Base-by-base conservation (phyloP, 2,329 filamentous ascomycete species). In the Dichotomopilus funicola region DNA sequence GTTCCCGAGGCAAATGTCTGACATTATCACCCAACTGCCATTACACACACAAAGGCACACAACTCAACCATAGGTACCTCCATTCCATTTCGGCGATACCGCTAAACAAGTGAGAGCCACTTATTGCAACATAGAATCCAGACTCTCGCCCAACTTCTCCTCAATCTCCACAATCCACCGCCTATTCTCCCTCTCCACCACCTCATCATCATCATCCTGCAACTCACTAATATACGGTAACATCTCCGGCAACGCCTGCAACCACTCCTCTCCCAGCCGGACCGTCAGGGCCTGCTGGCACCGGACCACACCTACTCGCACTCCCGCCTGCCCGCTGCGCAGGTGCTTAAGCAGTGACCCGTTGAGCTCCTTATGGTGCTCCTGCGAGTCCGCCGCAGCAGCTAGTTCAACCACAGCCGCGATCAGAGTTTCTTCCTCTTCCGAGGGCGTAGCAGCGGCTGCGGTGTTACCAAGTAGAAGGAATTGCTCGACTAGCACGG, bases 141-240 rank as follows among this genome's bases (percentile, higher is more conserved):
- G 73, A 65, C 87, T 91, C 78, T 97, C 92, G 5, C 94, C 94
- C 51, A 97, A 73, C 35, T 95, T 87, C 47, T 82, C 85, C 73
- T 97, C 92, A 67, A 99, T 95, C 72, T 85, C 85, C 67, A 86
- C 81, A 64, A 97, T 94, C 92, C 94, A 96, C 65, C 83, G 79
- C 68, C 91, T 82, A 40, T 91, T 92, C 75, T 96, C 91, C 67
- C 84, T 78, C 75, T 99, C 94, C 31, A 99, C 92, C 34, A 80
- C 79, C 73, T 97, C 94, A 67, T 97, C 91, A 63, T 97, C 94
- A 69, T 99, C 94, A 68, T 99, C 94, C 73, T 96, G 87, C 66
- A 96, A 71, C 75, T 99, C 94, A 66, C 89, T 95, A 64, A 99
- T 96, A 61, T 92, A 89, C 19, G 95, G 92, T 69, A 99, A 74